These are phyloP conservation scores for Vitis riparia DNA, from an alignment of 164 flowering plant species.

Conservation along the genomic window DNA sequence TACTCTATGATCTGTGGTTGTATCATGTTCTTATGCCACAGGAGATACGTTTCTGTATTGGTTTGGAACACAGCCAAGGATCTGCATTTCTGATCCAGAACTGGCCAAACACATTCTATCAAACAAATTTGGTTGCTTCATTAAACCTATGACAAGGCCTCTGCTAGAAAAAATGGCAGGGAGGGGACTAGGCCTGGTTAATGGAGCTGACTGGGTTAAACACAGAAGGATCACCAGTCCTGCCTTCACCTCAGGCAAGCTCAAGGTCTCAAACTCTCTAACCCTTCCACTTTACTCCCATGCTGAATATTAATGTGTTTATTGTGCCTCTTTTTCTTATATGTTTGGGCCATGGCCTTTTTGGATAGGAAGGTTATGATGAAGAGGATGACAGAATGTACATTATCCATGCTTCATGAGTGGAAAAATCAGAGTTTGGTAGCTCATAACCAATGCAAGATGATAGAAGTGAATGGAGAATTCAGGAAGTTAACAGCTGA, in stretches of 20 bases:
- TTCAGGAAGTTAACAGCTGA: conserved; percentile 29
- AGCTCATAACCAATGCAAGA: conserved; percentile 8
- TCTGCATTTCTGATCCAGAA: conserved; percentile 25
- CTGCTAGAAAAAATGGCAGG: conserved; percentile 18
- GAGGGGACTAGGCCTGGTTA: conserved; percentile 17
- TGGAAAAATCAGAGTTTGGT: conserved; percentile 20
- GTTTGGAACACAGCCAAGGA: conserved; percentile 31
- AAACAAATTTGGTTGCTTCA: conserved; percentile 29
- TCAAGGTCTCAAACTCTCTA: conserved; percentile 21
- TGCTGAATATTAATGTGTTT: not conserved
- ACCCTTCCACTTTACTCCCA: no score
- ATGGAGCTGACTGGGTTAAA: conserved; percentile 34
- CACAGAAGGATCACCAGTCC: conserved; percentile 28
- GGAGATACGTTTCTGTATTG: conserved; percentile 35
- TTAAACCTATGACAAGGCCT: conserved; percentile 18
- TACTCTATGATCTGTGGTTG: no score
- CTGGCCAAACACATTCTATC: conserved; percentile 31
- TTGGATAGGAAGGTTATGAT: conserved; percentile 18
- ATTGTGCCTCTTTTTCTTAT: not conserved
- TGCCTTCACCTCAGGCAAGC: conserved; percentile 32
- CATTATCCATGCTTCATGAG: conserved; percentile 11
- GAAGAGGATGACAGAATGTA: conserved; percentile 27
- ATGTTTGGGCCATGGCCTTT: not conserved
- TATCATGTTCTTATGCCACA: conserved; percentile 12
- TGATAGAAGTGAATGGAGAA: conserved; percentile 20